phyloP scores from a whole-genome alignment of 148 eudicot genomes.

The Fagopyrum homotropicum region DNA sequence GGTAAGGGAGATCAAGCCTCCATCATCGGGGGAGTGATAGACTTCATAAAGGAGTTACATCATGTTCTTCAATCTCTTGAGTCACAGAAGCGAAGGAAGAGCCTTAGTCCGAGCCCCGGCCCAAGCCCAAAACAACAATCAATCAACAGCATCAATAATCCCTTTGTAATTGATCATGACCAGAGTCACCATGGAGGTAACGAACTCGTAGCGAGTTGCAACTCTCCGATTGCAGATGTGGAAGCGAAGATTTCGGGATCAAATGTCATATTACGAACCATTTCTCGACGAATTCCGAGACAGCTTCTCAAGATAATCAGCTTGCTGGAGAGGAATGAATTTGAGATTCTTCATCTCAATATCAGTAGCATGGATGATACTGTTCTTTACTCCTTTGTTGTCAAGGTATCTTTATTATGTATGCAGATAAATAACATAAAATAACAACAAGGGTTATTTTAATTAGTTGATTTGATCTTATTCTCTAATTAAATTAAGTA shows the following conservation, averaged over 20 bases:
- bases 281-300: slow-evolving; percentile 47
- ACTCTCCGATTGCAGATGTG: slow-evolving; percentile 76
- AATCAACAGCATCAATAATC: slow-evolving; percentile 22
- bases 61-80: slow-evolving; percentile 77
- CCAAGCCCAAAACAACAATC: slow-evolving; percentile 45
- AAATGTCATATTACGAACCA: slow-evolving; percentile 57
- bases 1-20: slow-evolving; percentile 92
- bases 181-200: slow-evolving; percentile 28
- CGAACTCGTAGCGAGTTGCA: slow-evolving; percentile 75
- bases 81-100: slow-evolving; percentile 71
- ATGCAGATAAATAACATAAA: neutral
- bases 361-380: slow-evolving; percentile 14
- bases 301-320: slow-evolving; percentile 1
- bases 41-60: slow-evolving; percentile 87
- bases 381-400: slow-evolving; percentile 11
- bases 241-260: slow-evolving; percentile 89
- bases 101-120: slow-evolving; percentile 48
- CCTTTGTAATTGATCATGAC: slow-evolving; percentile 21
- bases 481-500: too few relatives aligned
- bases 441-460: neutral
- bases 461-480: too few relatives aligned
- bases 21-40: slow-evolving; percentile 84
- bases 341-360: slow-evolving; percentile 10
- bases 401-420: neutral
- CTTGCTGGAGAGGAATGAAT: neutral